Evolutionary conservation across 2,329 filamentous ascomycete species (phyloP), one percentile per base, ranked within the genome.

Genomic region (Cladosporium austrohemisphaericum): DNA sequence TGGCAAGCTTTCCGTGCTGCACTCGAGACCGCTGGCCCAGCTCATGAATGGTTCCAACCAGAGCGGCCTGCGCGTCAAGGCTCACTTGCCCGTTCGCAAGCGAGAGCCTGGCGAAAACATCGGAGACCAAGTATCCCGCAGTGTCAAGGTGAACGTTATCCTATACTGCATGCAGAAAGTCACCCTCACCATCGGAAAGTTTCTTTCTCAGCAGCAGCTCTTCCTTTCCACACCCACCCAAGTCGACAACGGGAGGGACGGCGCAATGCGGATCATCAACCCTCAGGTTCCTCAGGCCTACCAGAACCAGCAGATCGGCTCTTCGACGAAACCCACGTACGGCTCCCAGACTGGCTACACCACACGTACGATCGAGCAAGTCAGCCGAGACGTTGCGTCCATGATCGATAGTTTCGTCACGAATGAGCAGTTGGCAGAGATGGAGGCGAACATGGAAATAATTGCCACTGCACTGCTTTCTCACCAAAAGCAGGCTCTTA

Each of bases 401-500:
- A 88, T 97, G 64, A 95, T 98, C 60, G 90, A 96, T 69, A 85
- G 84, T 6, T 79, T 96, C 31, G 80, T 84, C 20, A 84, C 84
- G 59, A 83, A 78, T 8, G 86, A 94, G 49, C 81, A 88, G 52
- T 72, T 97, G 5, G 86, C 86, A 0, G 79, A 84, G 56, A 82
- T 85, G 71, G 83, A 92, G 3, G 78, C 88, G 0, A 76, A 81
- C 46, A 55, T 70, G 2, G 68, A 72, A 5, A 77, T 93, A 46
- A 76, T 77, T 49, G 90, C 84, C 0, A 76, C 72, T 0, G 75
- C 80, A 22, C 71, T 97, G 14, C 80, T 96, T 33, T 77, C 78
- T 51, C 92, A 97, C 68, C 92, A 97, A 66, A 93, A 88, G 66
- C 90, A 96, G 68, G 92, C 86, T 0, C 76, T 97, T 0, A 81